Evolutionary conservation across 768 basidiomycete genomes (phyloP), one percentile per base, ranked within the genome.

Genomic region (Chalciporus piperatus): DNA sequence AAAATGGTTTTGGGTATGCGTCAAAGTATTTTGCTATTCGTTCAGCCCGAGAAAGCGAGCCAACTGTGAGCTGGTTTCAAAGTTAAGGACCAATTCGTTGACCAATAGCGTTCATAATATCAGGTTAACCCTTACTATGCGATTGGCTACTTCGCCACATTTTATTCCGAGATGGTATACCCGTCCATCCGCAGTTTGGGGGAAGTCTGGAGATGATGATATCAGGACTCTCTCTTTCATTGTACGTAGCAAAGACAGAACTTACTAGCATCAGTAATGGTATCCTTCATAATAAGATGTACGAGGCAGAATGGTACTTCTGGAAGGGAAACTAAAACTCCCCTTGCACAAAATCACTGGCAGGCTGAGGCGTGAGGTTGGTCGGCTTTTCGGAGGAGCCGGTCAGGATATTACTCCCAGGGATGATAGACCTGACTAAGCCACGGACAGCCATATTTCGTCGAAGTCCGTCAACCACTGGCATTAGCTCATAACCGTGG

Each of bases 81-180:
- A n/a, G 37, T 33, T 41, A 45, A 4, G 50, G 42, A 42, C n/a
- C 7, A 41, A 30, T 52, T 41, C 9, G 42, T 46, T 45, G 46
- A 45, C 19, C 22, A 20, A 22, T 30, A 13, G 13, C 30, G 20
- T 16, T 19, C 32, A 33, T 43, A 54, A 47, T 28, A 32, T 42
- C 42, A 23, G 46, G 17, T 38, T 25, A 9, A 47, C 38, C 35
- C 76, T 67, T 65, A 90, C 85, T 56, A 92, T 85, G 50, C 87
- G 80, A 67, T 90, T 90, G 38, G 89, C 86, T 13, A 92, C 83
- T 65, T 92, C 87, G 37, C 90, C 87, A 37, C 80, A 74, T 41
- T 81, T 76, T 56, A 91, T 68, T 33, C 87, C 89, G 23, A 91
- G 79, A 68, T 91, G 89, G 69, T 91, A 91, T 41, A 89, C 87